phyloP scores from a whole-genome alignment of 176 grass and related monocot genomes.

The Oryza meridionalis region DNA sequence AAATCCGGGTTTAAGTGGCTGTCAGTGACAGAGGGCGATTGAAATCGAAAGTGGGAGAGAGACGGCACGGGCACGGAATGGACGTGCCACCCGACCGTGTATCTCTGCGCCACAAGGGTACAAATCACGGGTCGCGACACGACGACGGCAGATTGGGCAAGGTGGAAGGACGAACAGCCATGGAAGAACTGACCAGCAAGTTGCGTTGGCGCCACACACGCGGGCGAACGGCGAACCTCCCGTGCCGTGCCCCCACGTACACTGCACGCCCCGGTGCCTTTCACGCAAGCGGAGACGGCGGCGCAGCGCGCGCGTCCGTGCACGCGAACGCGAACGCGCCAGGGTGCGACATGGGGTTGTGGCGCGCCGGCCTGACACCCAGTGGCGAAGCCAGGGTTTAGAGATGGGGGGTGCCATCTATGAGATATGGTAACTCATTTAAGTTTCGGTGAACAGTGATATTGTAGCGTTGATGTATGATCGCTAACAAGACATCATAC shows the following conservation, averaged over 20 bases:
- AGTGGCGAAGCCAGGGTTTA: too few species aligned
- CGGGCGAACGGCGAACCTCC: too few species aligned
- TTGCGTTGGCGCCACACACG: background rate
- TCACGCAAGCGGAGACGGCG: conserved; percentile 13
- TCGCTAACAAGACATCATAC: too few species aligned
- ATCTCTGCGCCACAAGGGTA: background rate
- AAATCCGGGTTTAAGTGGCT: too few species aligned
- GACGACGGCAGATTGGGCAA: background rate
- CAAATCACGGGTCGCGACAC: background rate
- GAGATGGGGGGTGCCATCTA: too few species aligned
- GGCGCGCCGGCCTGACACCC: too few species aligned
- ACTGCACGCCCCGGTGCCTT: background rate
- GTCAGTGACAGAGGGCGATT: background rate
- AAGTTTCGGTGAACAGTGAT: too few species aligned
- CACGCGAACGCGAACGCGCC: conserved; percentile 24
- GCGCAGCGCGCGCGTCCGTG: background rate
- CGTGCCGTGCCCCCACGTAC: too few species aligned
- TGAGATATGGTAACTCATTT: too few species aligned
- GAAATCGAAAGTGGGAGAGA: background rate
- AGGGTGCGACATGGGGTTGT: background rate
- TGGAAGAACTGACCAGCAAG: background rate
- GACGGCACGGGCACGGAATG: background rate
- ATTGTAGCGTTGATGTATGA: too few species aligned
- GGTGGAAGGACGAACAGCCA: background rate
- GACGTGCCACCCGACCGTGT: background rate